Conservation (phyloP, 805 yeast species). For the Metschnikowia noctiluminum region DNA sequence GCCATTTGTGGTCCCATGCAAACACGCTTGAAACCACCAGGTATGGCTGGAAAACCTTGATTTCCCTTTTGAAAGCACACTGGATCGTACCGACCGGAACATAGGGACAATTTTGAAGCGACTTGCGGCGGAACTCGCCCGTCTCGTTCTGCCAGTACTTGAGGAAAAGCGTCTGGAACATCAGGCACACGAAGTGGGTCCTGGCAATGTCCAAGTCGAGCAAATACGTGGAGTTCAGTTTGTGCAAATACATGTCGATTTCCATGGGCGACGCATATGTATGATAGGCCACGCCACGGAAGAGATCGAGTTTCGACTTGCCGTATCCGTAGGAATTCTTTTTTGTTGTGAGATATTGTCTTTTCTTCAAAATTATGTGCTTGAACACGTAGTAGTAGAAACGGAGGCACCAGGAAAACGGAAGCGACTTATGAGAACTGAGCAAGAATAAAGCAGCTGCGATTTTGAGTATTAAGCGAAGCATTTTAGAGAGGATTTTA, state of each 20-base stretch:
- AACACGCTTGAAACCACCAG: conserved; percentile 54
- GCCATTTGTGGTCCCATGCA: conserved; percentile 89
- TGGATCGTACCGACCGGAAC: conserved; percentile 76
- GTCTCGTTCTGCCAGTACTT: conserved; percentile 38
- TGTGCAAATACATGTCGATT: conserved; percentile 83
- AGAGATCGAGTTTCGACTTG: conserved; percentile 28
- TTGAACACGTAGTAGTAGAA: conserved; percentile 50
- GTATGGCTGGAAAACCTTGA: conserved; percentile 62
- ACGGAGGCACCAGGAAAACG: conserved; percentile 61
- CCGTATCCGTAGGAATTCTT: conserved; percentile 35
- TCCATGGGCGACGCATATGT: conserved; percentile 74
- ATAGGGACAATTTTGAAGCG: conserved; percentile 47
- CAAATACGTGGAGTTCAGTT: conserved; percentile 82
- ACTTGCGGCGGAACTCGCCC: conserved; percentile 28
- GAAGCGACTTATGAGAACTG: conserved; percentile 60
- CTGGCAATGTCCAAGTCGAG: conserved; percentile 79
- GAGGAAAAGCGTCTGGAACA: conserved; percentile 56
- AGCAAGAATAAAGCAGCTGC: conserved; percentile 23
- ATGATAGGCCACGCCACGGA: conserved; percentile 39
- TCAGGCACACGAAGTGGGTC: conserved; percentile 52
- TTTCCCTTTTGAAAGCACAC: conserved; percentile 67
- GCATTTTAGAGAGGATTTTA: neutral
- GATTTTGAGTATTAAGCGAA: conserved; percentile 3
- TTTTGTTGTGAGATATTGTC: conserved; percentile 19
- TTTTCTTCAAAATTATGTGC: conserved; percentile 38